Conservation (phyloP, 78 protist genomes). For the Pigoraptor vietnamica region DNA sequence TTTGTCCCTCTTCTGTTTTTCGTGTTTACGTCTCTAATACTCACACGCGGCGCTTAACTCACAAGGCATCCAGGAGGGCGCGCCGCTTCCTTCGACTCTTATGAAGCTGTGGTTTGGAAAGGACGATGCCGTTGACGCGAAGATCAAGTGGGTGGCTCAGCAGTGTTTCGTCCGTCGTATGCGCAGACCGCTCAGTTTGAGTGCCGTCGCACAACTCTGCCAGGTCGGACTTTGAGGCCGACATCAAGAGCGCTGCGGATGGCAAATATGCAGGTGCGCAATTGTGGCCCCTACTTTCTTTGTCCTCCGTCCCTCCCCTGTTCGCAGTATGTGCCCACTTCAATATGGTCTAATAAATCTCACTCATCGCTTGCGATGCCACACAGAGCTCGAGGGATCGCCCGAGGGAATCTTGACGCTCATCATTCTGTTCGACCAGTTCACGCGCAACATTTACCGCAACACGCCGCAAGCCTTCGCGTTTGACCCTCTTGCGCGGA, state of each 20-base stretch:
- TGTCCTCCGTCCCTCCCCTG: too few relatives aligned
- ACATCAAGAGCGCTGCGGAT: not conserved
- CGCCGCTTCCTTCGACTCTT: not conserved
- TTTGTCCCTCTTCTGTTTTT: not conserved
- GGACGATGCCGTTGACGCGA: not conserved
- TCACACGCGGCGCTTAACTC: not conserved
- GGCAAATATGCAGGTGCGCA: not conserved
- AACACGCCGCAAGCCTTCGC: conserved; percentile 1
- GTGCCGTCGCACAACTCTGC: too few relatives aligned
- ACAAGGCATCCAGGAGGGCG: not conserved
- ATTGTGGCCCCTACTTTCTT: too few relatives aligned
- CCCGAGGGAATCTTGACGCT: not conserved
- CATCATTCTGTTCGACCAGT: conserved; percentile 8
- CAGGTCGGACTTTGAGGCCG: not conserved
- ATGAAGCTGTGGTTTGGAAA: not conserved
- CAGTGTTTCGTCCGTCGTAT: not conserved
- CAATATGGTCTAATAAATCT: too few relatives aligned
- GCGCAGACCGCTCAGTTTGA: not conserved
- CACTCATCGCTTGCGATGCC: too few relatives aligned
- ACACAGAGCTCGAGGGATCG: not conserved
- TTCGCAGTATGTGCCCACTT: too few relatives aligned
- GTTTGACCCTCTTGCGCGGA: not conserved
- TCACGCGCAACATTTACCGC: conserved; percentile 7
- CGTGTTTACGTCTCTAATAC: not conserved
- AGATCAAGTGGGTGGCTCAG: not conserved